These are phyloP conservation scores for Mallotus nudiflorus DNA, from an alignment of 345 rosid genomes.

Conservation along the genomic window DNA sequence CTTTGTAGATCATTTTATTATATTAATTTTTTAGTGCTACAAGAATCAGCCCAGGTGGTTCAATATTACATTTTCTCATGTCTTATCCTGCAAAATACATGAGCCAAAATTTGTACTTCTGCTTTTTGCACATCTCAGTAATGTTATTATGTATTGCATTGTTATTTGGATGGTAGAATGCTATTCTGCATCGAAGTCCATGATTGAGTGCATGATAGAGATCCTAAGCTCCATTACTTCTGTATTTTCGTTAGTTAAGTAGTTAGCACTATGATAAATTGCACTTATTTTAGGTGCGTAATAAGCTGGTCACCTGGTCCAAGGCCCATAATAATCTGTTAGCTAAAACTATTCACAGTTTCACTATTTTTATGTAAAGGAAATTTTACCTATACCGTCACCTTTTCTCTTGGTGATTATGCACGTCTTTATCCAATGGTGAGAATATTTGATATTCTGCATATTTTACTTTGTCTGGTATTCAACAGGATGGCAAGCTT, in stretches of 20 bases:
- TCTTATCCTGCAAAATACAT: not conserved
- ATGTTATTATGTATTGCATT: not conserved
- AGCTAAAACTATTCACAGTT: not conserved
- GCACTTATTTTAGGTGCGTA: not conserved
- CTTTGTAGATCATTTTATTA: not conserved
- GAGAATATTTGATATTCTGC: not conserved
- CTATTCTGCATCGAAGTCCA: not conserved
- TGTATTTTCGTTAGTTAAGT: not conserved
- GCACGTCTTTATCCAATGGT: not conserved
- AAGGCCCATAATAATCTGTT: not conserved
- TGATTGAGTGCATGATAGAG: not conserved
- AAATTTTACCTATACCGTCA: not conserved
- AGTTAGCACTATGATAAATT: not conserved
- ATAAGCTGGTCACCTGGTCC: not conserved
- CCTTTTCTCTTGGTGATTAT: not conserved
- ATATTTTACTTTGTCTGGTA: not conserved
- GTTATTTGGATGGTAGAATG: not conserved
- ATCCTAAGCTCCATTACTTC: not conserved
- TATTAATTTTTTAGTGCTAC: not conserved
- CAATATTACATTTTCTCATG: not conserved
- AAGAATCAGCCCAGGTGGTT: not conserved
- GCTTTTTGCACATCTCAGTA: not conserved
- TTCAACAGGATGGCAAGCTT: conserved; percentile 45
- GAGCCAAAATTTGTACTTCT: not conserved
- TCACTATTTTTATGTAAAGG: not conserved